Conservation (phyloP, 345 rosid genomes). For the Hibiscus trionum region DNA sequence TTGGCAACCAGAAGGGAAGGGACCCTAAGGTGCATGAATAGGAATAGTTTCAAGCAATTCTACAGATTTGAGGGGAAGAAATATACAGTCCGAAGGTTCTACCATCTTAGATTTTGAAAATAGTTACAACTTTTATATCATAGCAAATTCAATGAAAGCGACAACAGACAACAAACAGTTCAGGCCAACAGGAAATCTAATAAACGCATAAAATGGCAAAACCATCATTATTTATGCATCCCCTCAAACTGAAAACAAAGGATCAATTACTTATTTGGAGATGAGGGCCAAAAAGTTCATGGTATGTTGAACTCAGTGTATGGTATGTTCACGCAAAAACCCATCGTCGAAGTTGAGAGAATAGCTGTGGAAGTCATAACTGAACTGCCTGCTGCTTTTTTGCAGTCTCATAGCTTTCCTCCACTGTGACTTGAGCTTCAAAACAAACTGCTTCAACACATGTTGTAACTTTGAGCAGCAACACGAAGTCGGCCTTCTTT, state of each 20-base stretch:
- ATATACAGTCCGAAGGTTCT: not conserved
- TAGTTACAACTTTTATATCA: not conserved
- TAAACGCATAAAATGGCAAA: not conserved
- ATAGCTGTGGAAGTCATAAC: conserved; percentile 35
- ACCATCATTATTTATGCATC: not conserved
- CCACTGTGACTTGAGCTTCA: conserved; percentile 34
- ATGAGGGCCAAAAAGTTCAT: not conserved
- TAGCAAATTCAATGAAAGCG: not conserved
- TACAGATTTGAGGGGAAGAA: too few relatives aligned
- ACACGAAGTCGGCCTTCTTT: not conserved
- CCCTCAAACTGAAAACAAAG: not conserved
- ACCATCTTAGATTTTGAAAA: not conserved
- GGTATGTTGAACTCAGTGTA: not conserved
- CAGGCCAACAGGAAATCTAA: not conserved
- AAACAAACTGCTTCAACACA: conserved; percentile 22
- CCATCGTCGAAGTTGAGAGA: conserved; percentile 39
- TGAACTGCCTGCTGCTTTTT: conserved; percentile 23
- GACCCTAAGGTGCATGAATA: too few relatives aligned
- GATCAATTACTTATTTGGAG: too few relatives aligned
- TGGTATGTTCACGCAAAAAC: not conserved
- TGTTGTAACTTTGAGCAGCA: conserved; percentile 21
- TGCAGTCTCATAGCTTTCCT: conserved; percentile 17
- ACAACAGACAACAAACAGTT: too few relatives aligned
- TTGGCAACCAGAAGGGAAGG: not conserved
- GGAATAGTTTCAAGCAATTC: too few relatives aligned